Evolutionary conservation across 2,329 filamentous ascomycete species (phyloP).

Genomic region (Myrmaecium sp.): DNA sequence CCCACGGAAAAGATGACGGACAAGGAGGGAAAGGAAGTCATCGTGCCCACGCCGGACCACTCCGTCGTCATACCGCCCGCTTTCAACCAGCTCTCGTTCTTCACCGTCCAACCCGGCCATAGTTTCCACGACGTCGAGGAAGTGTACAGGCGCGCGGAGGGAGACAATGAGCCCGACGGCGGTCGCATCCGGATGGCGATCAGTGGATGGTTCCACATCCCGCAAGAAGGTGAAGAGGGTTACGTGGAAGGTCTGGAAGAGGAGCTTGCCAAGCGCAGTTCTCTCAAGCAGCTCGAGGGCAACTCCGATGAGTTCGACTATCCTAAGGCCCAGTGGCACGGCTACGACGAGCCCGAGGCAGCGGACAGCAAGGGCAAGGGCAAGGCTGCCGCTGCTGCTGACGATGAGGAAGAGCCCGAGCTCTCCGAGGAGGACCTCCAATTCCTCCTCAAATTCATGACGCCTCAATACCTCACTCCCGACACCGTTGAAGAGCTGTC

Average conservation of each 20-base stretch:
- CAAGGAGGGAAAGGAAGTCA: constrained; percentile 55
- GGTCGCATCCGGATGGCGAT: constrained; percentile 89
- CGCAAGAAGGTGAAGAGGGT: constrained; percentile 83
- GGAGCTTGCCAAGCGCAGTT: constrained; percentile 74
- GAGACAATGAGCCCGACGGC: constrained; percentile 46
- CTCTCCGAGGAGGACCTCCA: constrained; percentile 69
- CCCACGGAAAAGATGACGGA: constrained; percentile 49
- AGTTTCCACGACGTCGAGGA: constrained; percentile 99
- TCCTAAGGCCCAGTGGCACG: constrained; percentile 46
- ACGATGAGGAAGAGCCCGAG: constrained; percentile 33
- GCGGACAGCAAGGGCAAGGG: constrained; percentile 15
- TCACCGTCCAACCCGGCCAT: constrained; percentile 93
- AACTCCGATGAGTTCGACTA: constrained; percentile 80
- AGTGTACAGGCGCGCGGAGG: constrained; percentile 55
- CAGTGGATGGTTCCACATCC: constrained; percentile 97
- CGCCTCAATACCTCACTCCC: constrained; percentile 79
- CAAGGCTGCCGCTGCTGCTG: constrained; percentile 6
- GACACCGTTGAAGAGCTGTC: constrained; percentile 74
- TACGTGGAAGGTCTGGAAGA: constrained; percentile 80
- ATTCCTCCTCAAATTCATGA: constrained; percentile 79
- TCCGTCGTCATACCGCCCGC: constrained; percentile 76
- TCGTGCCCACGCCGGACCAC: constrained; percentile 63
- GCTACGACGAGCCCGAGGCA: constrained; percentile 16
- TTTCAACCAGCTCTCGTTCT: constrained; percentile 97
- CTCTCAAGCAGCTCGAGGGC: constrained; percentile 76